Evolutionary conservation across 805 yeast species (phyloP).

Genomic region (Komagataella mondaviorum): DNA sequence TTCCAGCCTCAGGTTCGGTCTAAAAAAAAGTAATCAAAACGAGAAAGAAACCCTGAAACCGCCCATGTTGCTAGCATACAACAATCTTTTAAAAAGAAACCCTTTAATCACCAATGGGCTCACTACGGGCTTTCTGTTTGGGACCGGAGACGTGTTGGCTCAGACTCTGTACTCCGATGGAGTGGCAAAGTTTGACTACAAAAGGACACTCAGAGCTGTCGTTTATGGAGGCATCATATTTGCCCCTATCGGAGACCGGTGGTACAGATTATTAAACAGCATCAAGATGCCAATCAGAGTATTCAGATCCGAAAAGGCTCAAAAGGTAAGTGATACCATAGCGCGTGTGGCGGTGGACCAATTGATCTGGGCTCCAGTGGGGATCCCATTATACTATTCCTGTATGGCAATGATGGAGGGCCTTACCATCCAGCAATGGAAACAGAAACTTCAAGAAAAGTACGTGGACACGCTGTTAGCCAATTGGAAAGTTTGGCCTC

Average conservation of each 20-base stretch:
- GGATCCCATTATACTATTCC: slow-evolving; percentile 59
- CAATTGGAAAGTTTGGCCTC: slow-evolving; percentile 88
- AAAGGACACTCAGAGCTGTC: slow-evolving; percentile 49
- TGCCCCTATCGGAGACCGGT: slow-evolving; percentile 60
- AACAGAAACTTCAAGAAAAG: slow-evolving; percentile 29
- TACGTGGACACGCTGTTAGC: slow-evolving; percentile 56
- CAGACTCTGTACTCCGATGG: slow-evolving; percentile 26
- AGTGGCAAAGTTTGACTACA: slow-evolving; percentile 26
- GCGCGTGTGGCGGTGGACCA: slow-evolving; percentile 61
- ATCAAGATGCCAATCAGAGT: slow-evolving; percentile 22
- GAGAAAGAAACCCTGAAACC: background rate
- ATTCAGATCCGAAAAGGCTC: slow-evolving; percentile 1
- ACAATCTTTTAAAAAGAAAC: slow-evolving; percentile 6
- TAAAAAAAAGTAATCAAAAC: background rate
- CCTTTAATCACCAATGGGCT: slow-evolving; percentile 33
- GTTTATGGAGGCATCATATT: slow-evolving; percentile 63
- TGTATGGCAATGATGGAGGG: slow-evolving; percentile 59
- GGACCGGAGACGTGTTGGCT: slow-evolving; percentile 65
- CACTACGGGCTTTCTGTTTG: slow-evolving; percentile 45
- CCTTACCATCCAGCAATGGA: slow-evolving; percentile 23
- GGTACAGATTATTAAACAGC: slow-evolving; percentile 44
- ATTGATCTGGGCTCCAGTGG: slow-evolving; percentile 61
- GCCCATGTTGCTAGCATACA: slow-evolving; percentile 2
- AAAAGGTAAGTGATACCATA: slow-evolving; percentile 19
- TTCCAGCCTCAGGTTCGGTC: background rate